Evolutionary conservation across 192 early-diverging fungal genomes (phyloP), one percentile per base, ranked within the genome.

Genomic region (Coemansia sp.): DNA sequence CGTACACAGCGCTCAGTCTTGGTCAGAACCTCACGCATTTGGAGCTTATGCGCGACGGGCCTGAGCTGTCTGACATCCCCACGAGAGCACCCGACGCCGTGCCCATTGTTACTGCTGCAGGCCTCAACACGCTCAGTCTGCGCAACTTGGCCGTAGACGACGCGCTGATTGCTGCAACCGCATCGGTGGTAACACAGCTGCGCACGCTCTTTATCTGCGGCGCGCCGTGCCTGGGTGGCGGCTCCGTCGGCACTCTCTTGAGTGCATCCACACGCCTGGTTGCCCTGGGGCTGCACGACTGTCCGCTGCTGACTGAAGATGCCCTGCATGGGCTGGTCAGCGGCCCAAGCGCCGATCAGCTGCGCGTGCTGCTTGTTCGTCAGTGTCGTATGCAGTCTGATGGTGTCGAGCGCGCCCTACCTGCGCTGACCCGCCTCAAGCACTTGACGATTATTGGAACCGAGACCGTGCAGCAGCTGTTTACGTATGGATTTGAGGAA

Each of bases 321-420:
- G 66, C 70, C 17, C 51, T 78, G 5, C 15, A 54, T 9, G 66
- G 70, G 4, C 56, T 78, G 37, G 62, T 64, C 4, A 51, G 45
- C 17, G 59, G 76, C 14, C 66, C 62, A 10, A 78, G 76, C 27
- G 76, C 70, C 1, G 19, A n/a, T 3, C 41, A 48, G 10, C 59
- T 78, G 25, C 70, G 58, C 17, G 66, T 69, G 8, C 62, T 78
- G 17, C 21, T 72, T 4, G 62, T 78, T 2, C 35, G 64, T 23
- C 62, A 66, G 56, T 78, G 76, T 43, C 66, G 57, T 14, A 59
- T 78, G 70, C 76, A 78, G 60, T 78, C 76, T 15, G 76, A 72
- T 4, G 76, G 66, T 38, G 19, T 72, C 23, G 76, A 78, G 60
- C 54, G 65, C 32, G 63, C 59, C 22, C 51, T 78, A 17, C 45